These are phyloP conservation scores for Suillus placidus DNA, from an alignment of 768 basidiomycete genomes.

Conservation along the genomic window DNA sequence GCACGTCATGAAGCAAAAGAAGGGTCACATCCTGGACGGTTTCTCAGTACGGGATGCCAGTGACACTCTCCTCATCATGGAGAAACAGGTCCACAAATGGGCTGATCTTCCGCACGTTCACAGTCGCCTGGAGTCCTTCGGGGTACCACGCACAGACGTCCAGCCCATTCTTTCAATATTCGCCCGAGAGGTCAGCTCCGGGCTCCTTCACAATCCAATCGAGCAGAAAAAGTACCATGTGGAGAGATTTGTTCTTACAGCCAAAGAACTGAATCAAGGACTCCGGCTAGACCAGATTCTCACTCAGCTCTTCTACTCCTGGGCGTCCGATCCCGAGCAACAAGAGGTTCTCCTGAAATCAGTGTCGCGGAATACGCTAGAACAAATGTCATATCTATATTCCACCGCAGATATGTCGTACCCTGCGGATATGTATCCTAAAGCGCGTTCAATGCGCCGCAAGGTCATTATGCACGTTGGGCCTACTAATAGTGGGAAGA, in stretches of 20 bases:
- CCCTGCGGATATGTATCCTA: conserved; percentile 50
- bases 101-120: conserved; percentile 31
- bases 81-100: conserved; percentile 44
- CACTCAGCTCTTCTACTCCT: conserved; percentile 56
- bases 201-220: conserved; percentile 24
- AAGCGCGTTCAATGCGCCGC: conserved; percentile 63
- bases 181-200: conserved; percentile 39
- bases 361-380: conserved; percentile 38
- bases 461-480: conserved; percentile 95
- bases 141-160: conserved; percentile 45
- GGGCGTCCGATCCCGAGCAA: conserved; percentile 46
- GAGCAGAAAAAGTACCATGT: conserved; percentile 40
- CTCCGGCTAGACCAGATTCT: conserved; percentile 50
- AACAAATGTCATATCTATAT: conserved; percentile 41
- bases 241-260: conserved; percentile 43
- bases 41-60: conserved; percentile 2
- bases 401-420: conserved; percentile 44
- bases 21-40: conserved; percentile 4
- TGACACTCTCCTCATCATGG: conserved; percentile 34
- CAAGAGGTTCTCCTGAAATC: conserved; percentile 25
- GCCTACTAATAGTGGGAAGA: conserved; percentile 98
- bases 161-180: conserved; percentile 47
- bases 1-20: conserved; percentile 10
- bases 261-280: conserved; percentile 27
- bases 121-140: conserved; percentile 49